A percentile compares a stretch with the other conserved stretches of the same genome.
phyloP scores from a whole-genome alignment of 768 basidiomycete genomes.

The Boletus rubescentipes region DNA sequence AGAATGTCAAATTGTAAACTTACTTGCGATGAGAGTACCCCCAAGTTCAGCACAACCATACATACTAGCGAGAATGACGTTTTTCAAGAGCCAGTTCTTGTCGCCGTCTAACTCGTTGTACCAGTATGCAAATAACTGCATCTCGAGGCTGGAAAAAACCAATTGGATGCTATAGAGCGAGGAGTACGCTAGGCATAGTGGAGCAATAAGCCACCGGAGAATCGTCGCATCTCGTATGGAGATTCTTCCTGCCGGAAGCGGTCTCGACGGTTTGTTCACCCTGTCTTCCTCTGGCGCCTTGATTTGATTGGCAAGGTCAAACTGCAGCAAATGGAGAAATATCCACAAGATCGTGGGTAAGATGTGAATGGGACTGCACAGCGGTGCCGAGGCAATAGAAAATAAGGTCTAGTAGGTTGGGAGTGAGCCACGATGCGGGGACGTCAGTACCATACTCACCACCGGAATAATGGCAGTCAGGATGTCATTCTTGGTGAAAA shows the following conservation, averaged over 20 bases:
- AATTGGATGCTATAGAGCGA: constrained; percentile 31
- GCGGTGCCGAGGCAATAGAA: constrained; percentile 34
- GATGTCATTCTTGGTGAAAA: constrained; percentile 48
- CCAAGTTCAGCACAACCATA: constrained; percentile 40
- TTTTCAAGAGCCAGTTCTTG: constrained; percentile 40
- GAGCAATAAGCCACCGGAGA: constrained; percentile 38
- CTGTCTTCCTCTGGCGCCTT: constrained; percentile 42
- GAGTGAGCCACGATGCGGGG: neutral
- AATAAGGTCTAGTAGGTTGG: constrained; percentile 30
- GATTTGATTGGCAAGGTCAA: constrained; percentile 46
- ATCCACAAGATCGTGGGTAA: constrained; percentile 40
- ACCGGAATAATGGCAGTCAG: constrained; percentile 47
- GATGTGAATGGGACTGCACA: constrained; percentile 16
- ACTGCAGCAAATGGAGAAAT: constrained; percentile 46
- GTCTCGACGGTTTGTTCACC: constrained; percentile 45
- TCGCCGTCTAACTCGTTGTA: constrained; percentile 40
- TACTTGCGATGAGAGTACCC: constrained; percentile 38
- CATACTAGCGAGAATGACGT: constrained; percentile 39
- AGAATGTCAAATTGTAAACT: too few species aligned
- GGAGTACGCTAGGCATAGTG: constrained; percentile 37
- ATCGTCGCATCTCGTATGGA: constrained; percentile 33
- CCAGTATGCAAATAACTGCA: constrained; percentile 32
- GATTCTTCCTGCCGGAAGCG: constrained; percentile 45
- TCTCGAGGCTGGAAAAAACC: constrained; percentile 34
- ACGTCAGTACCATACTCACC: constrained; percentile 29